phyloP scores from a whole-genome alignment of 2,329 filamentous ascomycete species.

The Aspergillus puulaauensis region DNA sequence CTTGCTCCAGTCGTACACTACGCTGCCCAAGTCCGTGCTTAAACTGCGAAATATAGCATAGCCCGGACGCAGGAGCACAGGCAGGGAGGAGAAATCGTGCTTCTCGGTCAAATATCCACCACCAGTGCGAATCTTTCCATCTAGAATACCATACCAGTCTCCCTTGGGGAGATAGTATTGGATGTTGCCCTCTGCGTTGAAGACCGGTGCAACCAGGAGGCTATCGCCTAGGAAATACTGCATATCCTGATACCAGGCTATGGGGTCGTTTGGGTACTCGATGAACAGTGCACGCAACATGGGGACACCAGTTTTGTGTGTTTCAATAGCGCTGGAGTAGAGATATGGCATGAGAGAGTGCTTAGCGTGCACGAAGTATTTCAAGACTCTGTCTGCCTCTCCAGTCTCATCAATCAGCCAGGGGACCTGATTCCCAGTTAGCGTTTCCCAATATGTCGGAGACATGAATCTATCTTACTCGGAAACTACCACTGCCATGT shows the following conservation, averaged over 20 bases:
- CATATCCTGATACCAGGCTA: slow-evolving; percentile 6
- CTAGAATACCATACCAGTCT: not conserved
- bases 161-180: slow-evolving; percentile 12
- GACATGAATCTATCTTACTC: no score
- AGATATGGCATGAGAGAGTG: slow-evolving; percentile 13
- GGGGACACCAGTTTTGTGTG: slow-evolving; percentile 1
- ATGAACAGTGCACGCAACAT: slow-evolving; percentile 8
- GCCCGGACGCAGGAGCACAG: no score
- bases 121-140: no score
- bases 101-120: no score
- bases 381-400: slow-evolving; percentile 5
- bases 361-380: slow-evolving; percentile 7
- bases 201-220: slow-evolving; percentile 8
- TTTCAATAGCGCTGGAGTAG: slow-evolving; percentile 8
- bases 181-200: not conserved
- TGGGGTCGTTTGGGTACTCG: slow-evolving; percentile 7
- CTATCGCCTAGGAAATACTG: slow-evolving; percentile 12
- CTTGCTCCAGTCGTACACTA: no score
- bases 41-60: no score
- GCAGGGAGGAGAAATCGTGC: no score
- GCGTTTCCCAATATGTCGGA: no score
- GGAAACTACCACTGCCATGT: not conserved
- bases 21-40: no score
- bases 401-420: slow-evolving; percentile 9
- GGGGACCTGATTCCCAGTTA: slow-evolving; percentile 1